Evolutionary conservation across 1,284 basidiomycete genomes (phyloP).

Genomic region (Rhodotorula sp.): DNA sequence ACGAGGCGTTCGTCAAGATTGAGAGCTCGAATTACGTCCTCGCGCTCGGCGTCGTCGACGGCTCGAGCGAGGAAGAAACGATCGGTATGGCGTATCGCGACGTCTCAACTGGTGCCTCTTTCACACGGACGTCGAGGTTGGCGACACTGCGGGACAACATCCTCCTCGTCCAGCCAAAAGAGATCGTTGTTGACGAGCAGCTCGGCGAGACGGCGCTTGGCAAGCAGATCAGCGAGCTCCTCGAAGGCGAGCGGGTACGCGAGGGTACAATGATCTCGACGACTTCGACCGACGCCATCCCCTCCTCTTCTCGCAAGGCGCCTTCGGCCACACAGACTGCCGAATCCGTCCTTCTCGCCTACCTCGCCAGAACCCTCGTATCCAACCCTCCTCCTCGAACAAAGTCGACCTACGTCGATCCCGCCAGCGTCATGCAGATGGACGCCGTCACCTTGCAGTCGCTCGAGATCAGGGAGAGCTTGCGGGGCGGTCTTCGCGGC

Average conservation of each 20-base stretch:
- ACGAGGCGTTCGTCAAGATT: slow-evolving; percentile 74
- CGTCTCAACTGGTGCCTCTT: slow-evolving; percentile 92
- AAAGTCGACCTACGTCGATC: slow-evolving; percentile 20
- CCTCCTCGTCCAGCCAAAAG: slow-evolving; percentile 74
- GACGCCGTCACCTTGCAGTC: slow-evolving; percentile 66
- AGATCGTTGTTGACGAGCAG: slow-evolving; percentile 66
- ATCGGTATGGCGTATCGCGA: slow-evolving; percentile 85
- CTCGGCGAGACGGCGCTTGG: slow-evolving; percentile 43
- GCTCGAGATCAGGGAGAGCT: slow-evolving; percentile 77
- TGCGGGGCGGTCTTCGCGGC: slow-evolving; percentile 67
- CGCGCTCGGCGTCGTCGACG: slow-evolving; percentile 55
- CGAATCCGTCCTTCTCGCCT: slow-evolving; percentile 36
- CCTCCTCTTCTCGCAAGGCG: background rate
- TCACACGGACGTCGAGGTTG: slow-evolving; percentile 62
- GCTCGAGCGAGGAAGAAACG: slow-evolving; percentile 7
- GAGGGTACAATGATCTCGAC: slow-evolving; percentile 55
- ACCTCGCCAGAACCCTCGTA: slow-evolving; percentile 38
- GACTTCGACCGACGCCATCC: slow-evolving; percentile 32
- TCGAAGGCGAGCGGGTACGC: slow-evolving; percentile 47
- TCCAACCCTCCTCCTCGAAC: slow-evolving; percentile 21
- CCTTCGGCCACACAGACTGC: slow-evolving; percentile 5
- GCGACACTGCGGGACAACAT: slow-evolving; percentile 73
- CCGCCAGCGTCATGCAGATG: slow-evolving; percentile 33
- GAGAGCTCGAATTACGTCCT: slow-evolving; percentile 86
- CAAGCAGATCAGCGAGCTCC: slow-evolving; percentile 19